Conservation (phyloP, 1,284 basidiomycete species). For the Coniophora puteana region DNA sequence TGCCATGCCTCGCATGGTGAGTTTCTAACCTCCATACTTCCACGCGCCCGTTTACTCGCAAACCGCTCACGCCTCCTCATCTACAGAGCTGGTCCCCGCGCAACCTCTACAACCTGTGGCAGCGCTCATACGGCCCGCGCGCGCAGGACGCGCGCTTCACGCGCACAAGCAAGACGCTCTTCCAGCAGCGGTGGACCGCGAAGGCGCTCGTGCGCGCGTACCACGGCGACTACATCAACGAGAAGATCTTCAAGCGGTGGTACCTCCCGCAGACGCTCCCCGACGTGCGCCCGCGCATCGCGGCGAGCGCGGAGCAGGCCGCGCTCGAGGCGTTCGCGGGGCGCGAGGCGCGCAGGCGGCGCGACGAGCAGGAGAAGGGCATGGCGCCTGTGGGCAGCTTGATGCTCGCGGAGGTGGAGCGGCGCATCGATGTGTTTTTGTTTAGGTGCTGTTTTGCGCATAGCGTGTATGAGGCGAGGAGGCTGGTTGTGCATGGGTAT, state of each 20-base stretch:
- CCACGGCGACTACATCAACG: constrained; percentile 94
- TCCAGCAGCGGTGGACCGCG: constrained; percentile 90
- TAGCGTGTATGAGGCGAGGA: constrained; percentile 87
- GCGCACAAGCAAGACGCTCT: constrained; percentile 64
- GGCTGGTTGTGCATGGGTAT: constrained; percentile 83
- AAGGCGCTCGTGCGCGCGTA: constrained; percentile 93
- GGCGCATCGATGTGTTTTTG: constrained; percentile 88
- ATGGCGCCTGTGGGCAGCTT: constrained; percentile 83
- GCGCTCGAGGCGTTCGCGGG: constrained; percentile 56
- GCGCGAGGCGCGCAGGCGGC: constrained; percentile 40
- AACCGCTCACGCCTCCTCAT: constrained; percentile 9
- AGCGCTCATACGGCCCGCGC: constrained; percentile 52
- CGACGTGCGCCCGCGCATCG: constrained; percentile 67
- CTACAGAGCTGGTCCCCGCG: constrained; percentile 75
- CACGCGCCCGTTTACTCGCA: neutral
- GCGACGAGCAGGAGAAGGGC: constrained; percentile 57
- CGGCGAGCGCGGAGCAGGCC: constrained; percentile 35
- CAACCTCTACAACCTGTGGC: constrained; percentile 81
- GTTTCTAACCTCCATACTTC: constrained; percentile 9
- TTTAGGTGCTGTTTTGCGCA: constrained; percentile 91
- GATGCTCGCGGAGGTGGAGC: constrained; percentile 93
- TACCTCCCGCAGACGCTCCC: constrained; percentile 88
- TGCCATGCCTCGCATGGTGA: constrained; percentile 47
- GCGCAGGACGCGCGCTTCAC: constrained; percentile 55
- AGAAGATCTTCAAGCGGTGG: constrained; percentile 94